Evolutionary conservation across 139 green algal species (phyloP).

Genomic region (Haematococcus lacustris): DNA sequence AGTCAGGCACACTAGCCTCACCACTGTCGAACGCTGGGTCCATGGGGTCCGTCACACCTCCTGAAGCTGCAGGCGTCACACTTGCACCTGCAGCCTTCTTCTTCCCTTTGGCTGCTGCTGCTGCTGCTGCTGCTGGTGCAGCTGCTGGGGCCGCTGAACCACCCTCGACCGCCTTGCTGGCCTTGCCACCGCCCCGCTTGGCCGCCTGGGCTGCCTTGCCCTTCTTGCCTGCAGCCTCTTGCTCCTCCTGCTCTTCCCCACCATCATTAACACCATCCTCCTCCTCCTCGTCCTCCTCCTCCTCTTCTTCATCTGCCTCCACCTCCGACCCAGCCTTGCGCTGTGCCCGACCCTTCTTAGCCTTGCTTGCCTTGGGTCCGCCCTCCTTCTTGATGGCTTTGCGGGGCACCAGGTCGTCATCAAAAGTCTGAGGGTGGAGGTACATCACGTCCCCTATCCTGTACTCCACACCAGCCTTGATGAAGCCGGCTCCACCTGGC

Average conservation of each 20-base stretch:
- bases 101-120: neutral
- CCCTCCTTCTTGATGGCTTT: neutral
- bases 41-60: neutral
- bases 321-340: neutral
- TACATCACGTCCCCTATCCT: slow-evolving; percentile 71
- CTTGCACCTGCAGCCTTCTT: no score
- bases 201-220: neutral
- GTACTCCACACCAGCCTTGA: slow-evolving; percentile 53
- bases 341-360: neutral
- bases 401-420: neutral
- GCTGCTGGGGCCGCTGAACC: no score
- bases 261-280: slow-evolving; percentile 1
- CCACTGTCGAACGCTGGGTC: slow-evolving; percentile 1
- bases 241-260: slow-evolving; percentile 1
- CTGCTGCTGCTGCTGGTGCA: no score
- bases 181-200: slow-evolving; percentile 17
- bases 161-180: slow-evolving; percentile 12
- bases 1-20: neutral
- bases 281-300: neutral
- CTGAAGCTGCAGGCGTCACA: neutral
- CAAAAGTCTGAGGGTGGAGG: slow-evolving; percentile 34
- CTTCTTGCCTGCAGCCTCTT: neutral
- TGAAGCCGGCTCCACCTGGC: slow-evolving; percentile 33
- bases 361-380: neutral
- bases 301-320: neutral